Conservation (phyloP, 169 alveolate genomes). For the Cryptosporidium sp. region DNA sequence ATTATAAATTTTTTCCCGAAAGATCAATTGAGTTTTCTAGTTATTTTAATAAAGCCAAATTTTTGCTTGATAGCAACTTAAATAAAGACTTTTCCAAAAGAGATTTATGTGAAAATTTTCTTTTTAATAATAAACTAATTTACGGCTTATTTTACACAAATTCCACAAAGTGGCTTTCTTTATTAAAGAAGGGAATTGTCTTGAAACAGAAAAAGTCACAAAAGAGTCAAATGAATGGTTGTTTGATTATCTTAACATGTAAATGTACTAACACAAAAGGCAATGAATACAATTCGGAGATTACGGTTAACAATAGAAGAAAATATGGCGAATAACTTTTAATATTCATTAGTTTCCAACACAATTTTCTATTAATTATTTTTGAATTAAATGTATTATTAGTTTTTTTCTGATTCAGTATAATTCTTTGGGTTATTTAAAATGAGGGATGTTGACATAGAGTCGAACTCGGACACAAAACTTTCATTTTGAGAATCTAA, state of each 20-base stretch:
- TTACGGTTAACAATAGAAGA: slow-evolving; percentile 11
- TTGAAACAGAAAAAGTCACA: not conserved
- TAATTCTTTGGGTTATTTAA: not conserved
- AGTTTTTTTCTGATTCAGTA: not conserved
- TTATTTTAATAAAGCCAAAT: not conserved
- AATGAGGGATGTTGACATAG: not conserved
- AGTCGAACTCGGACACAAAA: not conserved
- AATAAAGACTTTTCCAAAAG: not conserved
- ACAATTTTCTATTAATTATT: not conserved
- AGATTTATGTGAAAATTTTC: not conserved
- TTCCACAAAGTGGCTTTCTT: slow-evolving; percentile 53
- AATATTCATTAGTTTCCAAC: not conserved
- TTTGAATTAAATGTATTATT: not conserved
- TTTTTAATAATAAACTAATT: slow-evolving; percentile 6
- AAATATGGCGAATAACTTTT: slow-evolving; percentile 23
- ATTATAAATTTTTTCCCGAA: slow-evolving; percentile 49
- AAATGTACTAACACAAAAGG: not conserved
- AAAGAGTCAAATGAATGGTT: slow-evolving; percentile 16
- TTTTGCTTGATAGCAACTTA: not conserved
- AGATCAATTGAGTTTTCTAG: slow-evolving; percentile 31
- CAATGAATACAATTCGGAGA: not conserved
- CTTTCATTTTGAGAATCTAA: not conserved
- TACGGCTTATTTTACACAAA: slow-evolving; percentile 49
- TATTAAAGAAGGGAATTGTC: not conserved
- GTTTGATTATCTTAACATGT: slow-evolving; percentile 33